A percentile compares a stretch with the other conserved stretches of the same genome.
Conservation (phyloP, 768 basidiomycete species). For the Mycena indigotica region DNA sequence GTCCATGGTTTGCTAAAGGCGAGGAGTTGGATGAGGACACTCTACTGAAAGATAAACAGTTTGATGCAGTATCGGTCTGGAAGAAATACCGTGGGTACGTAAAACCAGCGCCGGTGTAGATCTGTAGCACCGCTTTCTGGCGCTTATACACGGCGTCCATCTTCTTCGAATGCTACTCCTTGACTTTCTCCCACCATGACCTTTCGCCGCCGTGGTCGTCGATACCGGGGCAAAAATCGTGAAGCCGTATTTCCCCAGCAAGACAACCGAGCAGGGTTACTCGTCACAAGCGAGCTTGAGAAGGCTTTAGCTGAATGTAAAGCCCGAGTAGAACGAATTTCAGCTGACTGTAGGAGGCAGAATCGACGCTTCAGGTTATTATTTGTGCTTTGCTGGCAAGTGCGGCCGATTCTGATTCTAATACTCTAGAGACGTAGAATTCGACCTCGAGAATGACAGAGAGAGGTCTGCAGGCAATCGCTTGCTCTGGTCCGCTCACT, state of each 20-base stretch:
- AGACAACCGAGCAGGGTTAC: slow-evolving; percentile 38
- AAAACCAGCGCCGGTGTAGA: background rate
- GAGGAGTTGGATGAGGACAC: background rate
- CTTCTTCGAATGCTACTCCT: slow-evolving; percentile 1
- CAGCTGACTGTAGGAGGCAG: slow-evolving; percentile 45
- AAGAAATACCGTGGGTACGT: background rate
- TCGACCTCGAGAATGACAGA: slow-evolving; percentile 57
- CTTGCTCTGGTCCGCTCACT: background rate
- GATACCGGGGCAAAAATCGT: background rate
- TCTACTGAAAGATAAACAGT: no score
- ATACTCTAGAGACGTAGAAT: slow-evolving; percentile 52
- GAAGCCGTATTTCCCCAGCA: slow-evolving; percentile 34
- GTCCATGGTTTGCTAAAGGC: slow-evolving; percentile 9
- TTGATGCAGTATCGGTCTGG: no score
- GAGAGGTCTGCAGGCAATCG: slow-evolving; percentile 21
- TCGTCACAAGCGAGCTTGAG: slow-evolving; percentile 52
- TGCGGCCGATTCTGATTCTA: background rate
- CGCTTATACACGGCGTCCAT: background rate
- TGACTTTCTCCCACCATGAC: slow-evolving; percentile 3
- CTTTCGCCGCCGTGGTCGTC: background rate
- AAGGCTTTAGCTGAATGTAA: slow-evolving; percentile 52
- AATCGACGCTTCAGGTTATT: slow-evolving; percentile 54
- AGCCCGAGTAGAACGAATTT: slow-evolving; percentile 46
- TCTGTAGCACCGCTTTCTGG: background rate
- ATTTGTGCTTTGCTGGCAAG: background rate